Evolutionary conservation across 2,329 filamentous ascomycete species (phyloP).

Genomic region (Colletotrichum paranaense): DNA sequence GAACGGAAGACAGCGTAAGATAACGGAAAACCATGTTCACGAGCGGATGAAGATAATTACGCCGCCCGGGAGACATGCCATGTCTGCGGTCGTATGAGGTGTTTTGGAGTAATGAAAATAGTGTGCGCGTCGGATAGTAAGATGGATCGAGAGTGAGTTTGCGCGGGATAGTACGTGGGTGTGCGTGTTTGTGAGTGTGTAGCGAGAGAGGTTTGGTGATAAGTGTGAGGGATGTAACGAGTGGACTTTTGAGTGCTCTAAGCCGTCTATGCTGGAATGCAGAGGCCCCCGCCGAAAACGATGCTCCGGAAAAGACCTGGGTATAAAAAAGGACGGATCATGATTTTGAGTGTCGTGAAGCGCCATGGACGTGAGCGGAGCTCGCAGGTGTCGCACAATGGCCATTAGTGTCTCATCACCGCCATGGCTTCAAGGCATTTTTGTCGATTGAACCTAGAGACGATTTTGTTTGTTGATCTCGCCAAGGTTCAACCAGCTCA

Average conservation of each 20-base stretch:
- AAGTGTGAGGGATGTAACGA: conserved; percentile 26
- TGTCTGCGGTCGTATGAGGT: conserved; percentile 22
- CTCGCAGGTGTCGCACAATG: conserved; percentile 21
- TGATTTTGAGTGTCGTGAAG: conserved; percentile 36
- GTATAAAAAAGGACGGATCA: conserved; percentile 39
- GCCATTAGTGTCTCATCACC: conserved; percentile 27
- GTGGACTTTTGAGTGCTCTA: conserved; percentile 37
- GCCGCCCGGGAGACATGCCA: conserved; percentile 19
- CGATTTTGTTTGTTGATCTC: conserved; percentile 46
- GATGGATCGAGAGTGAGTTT: not conserved
- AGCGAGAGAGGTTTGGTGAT: conserved; percentile 17
- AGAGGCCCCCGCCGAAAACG: conserved; percentile 31
- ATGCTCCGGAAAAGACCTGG: conserved; percentile 39
- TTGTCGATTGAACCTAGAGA: conserved; percentile 1
- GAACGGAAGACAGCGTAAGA: not conserved
- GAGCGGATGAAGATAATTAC: conserved; percentile 33
- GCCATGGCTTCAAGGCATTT: conserved; percentile 30
- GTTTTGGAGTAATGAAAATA: conserved; percentile 10
- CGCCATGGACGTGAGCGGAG: conserved; percentile 33
- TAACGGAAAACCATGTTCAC: conserved; percentile 31
- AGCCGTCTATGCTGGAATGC: conserved; percentile 37
- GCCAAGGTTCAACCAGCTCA: conserved; percentile 84
- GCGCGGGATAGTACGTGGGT: not conserved
- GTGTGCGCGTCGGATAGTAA: conserved; percentile 8
- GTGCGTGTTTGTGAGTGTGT: not conserved